A percentile compares a stretch with the other conserved stretches of the same genome.
Evolutionary conservation across 202 grass and related monocot species (phyloP).

Genomic region (Zoysia matrella): DNA sequence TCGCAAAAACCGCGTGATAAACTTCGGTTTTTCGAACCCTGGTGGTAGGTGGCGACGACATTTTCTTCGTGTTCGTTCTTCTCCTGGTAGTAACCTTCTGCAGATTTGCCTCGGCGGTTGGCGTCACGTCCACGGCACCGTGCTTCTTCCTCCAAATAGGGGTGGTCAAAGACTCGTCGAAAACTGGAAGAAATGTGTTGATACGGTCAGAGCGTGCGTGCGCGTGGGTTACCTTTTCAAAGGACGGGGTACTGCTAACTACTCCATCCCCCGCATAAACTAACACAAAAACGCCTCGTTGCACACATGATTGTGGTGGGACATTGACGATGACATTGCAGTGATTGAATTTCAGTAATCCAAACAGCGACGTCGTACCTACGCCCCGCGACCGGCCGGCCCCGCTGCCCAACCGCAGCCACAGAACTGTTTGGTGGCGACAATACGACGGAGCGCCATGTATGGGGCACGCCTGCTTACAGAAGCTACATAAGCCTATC

Average conservation of each 20-base stretch:
- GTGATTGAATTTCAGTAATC: not conserved
- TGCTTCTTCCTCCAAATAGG: not conserved
- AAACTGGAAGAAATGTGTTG: not conserved
- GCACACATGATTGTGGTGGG: conserved; percentile 39
- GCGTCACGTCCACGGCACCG: not conserved
- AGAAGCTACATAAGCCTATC: no score
- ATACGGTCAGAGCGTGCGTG: conserved; percentile 32
- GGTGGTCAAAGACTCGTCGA: not conserved
- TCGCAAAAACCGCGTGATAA: no score
- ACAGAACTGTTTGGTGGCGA: not conserved
- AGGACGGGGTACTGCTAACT: not conserved
- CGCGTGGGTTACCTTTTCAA: conserved; percentile 22
- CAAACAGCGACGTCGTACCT: conserved; percentile 36
- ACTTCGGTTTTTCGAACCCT: no score
- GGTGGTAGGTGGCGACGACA: not conserved
- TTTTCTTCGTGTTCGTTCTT: not conserved
- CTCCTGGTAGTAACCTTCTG: not conserved
- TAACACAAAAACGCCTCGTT: not conserved
- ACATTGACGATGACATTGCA: conserved; percentile 20
- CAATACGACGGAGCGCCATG: no score
- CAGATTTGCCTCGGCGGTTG: not conserved
- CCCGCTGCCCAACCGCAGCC: conserved; percentile 1
- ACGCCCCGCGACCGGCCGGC: conserved; percentile 3
- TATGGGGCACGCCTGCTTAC: no score
- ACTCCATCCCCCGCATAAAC: not conserved